Base-by-base conservation (phyloP, 257 asterid species). In the Salvia hispanica region DNA sequence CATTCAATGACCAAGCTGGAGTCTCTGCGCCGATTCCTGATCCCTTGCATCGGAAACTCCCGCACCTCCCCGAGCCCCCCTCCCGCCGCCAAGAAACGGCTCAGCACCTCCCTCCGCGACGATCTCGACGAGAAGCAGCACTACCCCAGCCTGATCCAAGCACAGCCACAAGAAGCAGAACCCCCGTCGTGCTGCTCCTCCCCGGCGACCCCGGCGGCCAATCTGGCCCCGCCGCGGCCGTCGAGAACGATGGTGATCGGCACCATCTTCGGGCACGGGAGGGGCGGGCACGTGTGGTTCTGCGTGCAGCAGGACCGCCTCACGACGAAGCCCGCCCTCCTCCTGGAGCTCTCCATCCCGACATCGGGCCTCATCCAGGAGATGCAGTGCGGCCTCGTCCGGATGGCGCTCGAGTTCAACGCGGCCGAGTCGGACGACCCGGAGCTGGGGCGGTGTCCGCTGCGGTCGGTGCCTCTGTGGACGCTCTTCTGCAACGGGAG, bases 181-280 rank as follows among this genome's bases (percentile, higher is more conserved):
- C n/a, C 44, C 78, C 39, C 81, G 63, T 66, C 86, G 45, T 62
- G 91, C 42, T 39, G 85, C 55, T 74, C 85, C 15, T 72, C 92
- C 5, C 47, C 82, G 48, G 18, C 83, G 18, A 34, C 78, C 9
- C 3, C 69, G 31, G 31, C 31, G 16, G 10, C 79, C 73, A 7
- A 39, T 8, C 43, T 59, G 5, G 95, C 77, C 0, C 91, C 92
- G 1, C 82, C 97, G 15, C 91, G 99, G 4, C 61, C 88, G 18
- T 91, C 97, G 34, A 80, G 86, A 7, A 87, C 97, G 6, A 94
- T 94, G 97, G 97, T 90, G 8, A 84, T 86, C 72, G 98, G 96
- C 11, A 92, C 98, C 52, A 90, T 92, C 73, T 90, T 88, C 75
- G 98, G 98, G 66, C 88, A 81, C 72, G 91, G 96, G 0, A 82